Evolutionary conservation across 495 filamentous ascomycete genomes (phyloP), one percentile per base, ranked within the genome.

Genomic region (Trichocladium uniseriatum): DNA sequence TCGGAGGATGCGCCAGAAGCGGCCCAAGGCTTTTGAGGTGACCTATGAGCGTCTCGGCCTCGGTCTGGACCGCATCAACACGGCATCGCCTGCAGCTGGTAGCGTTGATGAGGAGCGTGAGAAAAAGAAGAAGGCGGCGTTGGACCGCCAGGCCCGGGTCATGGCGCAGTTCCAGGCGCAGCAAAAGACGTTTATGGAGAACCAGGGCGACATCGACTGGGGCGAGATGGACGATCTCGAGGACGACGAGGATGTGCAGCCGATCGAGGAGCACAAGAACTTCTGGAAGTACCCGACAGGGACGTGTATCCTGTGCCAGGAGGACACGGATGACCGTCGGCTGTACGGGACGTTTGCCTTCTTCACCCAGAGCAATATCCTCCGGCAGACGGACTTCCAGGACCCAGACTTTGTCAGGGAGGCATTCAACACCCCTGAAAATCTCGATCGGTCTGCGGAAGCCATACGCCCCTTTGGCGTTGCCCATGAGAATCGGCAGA

Each of bases 101-200:
- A 79, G 77, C 46, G 73, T 68, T 2, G 79, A 85, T 10, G 79
- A 82, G 52, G 84, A 89, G 52, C 82, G 80, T 41, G 88, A 94
- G 63, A 66, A 76, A 40, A 97, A 89, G 74, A 97, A 95, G 72
- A 80, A 83, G 56, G 82, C 90, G 24, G 92, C 94, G 0, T 65
- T 88, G 29, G 89, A 91, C 51, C 77, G 92, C 40, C 89, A 97
- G 68, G 89, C 89, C 8, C 81, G 77, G 54, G 86, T 97, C 16
- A 95, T 97, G 89, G 91, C 89, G 2, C 87, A 95, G 62, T 94
- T 97, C 71, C 92, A 95, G 62, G 82, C 94, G 58, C 89, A 99
- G 58, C 94, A 97, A 60, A 89, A 94, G 65, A 88, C 79, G 55
- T 97, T 97, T 69, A 64, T 97, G 68, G 82, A 86, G 49, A 89